These are phyloP conservation scores for Fragaria nilgerrensis DNA, from an alignment of 306 rosid species.

Conservation along the genomic window DNA sequence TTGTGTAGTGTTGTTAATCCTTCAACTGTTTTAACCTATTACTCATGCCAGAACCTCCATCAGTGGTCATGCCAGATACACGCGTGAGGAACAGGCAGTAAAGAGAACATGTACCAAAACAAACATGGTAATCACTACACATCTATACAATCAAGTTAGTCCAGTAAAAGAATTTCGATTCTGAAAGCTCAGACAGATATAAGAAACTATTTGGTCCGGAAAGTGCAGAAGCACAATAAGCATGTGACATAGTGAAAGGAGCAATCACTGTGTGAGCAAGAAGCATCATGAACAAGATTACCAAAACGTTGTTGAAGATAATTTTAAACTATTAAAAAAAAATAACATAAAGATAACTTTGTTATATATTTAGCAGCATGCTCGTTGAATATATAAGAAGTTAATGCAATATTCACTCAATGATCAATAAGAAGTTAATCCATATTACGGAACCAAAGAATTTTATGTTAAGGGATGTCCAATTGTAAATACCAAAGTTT, in stretches of 20 bases:
- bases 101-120: no score
- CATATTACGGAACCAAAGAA: not conserved
- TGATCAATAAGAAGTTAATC: not conserved
- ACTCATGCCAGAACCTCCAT: conserved; percentile 22
- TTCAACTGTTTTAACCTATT: conserved; percentile 89
- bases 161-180: not conserved
- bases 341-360: no score
- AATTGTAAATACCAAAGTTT: not conserved
- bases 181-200: not conserved
- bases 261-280: not conserved
- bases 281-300: not conserved
- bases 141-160: not conserved
- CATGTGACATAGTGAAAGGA: not conserved
- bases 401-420: not conserved
- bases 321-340: no score
- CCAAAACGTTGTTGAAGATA: no score
- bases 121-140: not conserved
- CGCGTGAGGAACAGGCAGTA: not conserved
- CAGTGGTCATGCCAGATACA: conserved; percentile 9
- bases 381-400: no score
- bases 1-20: conserved; percentile 68
- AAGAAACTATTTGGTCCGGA: not conserved
- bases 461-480: not conserved
- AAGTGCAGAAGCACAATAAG: not conserved
- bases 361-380: not conserved